Base-by-base conservation (phyloP, 176 grass and related monocot genomes). In the Oryza coarctata region DNA sequence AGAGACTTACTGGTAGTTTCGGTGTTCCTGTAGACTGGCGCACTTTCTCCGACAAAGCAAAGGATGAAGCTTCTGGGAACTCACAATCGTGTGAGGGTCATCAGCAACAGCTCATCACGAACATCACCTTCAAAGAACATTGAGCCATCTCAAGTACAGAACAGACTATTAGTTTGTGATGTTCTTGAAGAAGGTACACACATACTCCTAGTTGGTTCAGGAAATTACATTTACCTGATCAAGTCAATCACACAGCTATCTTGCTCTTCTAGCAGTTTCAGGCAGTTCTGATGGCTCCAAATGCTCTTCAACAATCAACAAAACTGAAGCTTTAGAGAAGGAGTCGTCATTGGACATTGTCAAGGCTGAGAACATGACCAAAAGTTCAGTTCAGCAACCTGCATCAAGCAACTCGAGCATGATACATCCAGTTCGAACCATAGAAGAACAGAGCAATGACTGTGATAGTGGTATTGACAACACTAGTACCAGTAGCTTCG, bases 31-130 rank as follows among this genome's bases (percentile, higher is more conserved):
- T 35, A 98, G 96, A 82, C 84, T 6, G 93, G 96, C 68, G 89
- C 92, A 9, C 93, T 93, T 77, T 98, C 96, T 71, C 96, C 96
- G 1, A 98, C 87, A 79, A 98, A 95, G 77, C 68, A 95, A 71
- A 90, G 96, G 58, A 93, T 98, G 93, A 98, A 93, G 82, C 89
- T 98, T 43, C 41, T 95, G 15, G 90, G 82, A 39, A 70, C 90
- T 29, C 87, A 90, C 41, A 93, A 93, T 73, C 87, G 88, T 1
- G 74, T 88, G 5, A 98, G 86, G 65, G 79, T 82, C n/a, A 90
- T 80, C 84, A 92, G 80, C 76, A 95, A 75, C 79, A 90, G 80
- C 82, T 95, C 93, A 0, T 87, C 90, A 3, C 85, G 75, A 34
- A 81, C 84, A 61, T 98, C 90, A 14, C 95, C 92, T 82, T 86